Base-by-base conservation (phyloP, 805 yeast species). In the Yarrowia deformans region DNA sequence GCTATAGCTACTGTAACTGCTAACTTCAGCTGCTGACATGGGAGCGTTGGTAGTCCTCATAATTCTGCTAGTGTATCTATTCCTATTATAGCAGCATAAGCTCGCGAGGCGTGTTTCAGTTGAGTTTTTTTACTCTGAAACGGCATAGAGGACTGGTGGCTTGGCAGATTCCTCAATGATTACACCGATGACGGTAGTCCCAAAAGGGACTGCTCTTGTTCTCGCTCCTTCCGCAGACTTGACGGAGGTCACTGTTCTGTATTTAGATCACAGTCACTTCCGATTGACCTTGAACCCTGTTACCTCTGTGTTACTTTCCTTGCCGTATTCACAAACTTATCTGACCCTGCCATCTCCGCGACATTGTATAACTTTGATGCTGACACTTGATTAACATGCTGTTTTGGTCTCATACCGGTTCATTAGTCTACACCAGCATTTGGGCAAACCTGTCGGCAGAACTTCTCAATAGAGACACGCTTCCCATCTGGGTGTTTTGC, bases 91-190 rank as follows among this genome's bases (percentile, higher is more conserved):
- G 29, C 29, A 23, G 29, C 29, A 23, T 4, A 34, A 9, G 10
- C 48, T 45, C 48, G 29, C 48, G 29, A 45, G 29, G 48, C 48
- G 48, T 45, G 48, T 19, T 29, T 45, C 29, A 45, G 19, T 45
- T 45, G 29, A 13, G 29, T 23, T 45, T 45, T 19, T 45, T 46
- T 8, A 34, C 50, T 23, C 34, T 46, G 32, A 46, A 46, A 46
- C 49, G 32, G 49, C 32, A 46, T 13, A 12, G 49, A 13, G 14
- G 49, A 16, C 13, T 43, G 29, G n/a, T 8, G 1, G 13, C 50
- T 45, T 45, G 49, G 29, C 48, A 8, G 46, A n/a, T n/a, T 40
- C n/a, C 14, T 40, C 7, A 23, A 4, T 4, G 29, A 23, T 23
- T 23, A 4, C 29, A 23, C 29, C 29, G 29, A 23, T 23, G 4